Evolutionary conservation across 148 eudicot species (phyloP).

Genomic region (Camellia japonica): DNA sequence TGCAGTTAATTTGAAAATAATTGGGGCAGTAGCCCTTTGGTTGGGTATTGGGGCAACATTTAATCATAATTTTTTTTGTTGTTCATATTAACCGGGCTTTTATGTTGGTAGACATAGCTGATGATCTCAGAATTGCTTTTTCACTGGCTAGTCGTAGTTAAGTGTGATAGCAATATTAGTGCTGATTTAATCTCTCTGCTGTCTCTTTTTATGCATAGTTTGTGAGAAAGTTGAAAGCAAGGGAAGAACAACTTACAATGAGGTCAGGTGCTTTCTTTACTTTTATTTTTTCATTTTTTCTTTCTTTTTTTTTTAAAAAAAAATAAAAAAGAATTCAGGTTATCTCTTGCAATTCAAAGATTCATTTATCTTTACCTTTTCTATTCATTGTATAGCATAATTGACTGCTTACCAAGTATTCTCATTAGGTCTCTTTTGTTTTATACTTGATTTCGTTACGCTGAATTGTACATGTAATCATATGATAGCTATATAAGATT

Average conservation of each 20-base stretch:
- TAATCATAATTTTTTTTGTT: background rate
- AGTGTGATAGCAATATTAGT: background rate
- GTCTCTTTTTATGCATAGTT: constrained; percentile 38
- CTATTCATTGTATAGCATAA: background rate
- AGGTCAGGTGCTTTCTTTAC: constrained; percentile 46
- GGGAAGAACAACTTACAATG: constrained; percentile 96
- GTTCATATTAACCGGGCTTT: background rate
- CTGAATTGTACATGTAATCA: background rate
- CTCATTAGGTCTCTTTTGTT: background rate
- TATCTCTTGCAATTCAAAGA: constrained; percentile 12
- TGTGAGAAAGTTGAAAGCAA: constrained; percentile 99
- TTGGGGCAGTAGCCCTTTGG: too few relatives aligned
- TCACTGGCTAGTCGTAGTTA: background rate
- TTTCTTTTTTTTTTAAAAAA: background rate
- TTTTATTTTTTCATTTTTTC: background rate
- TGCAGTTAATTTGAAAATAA: background rate
- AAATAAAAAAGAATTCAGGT: constrained; percentile 44
- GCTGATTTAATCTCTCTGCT: constrained; percentile 16
- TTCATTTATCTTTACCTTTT: constrained; percentile 3
- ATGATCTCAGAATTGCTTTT: background rate
- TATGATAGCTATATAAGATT: background rate
- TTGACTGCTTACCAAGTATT: background rate
- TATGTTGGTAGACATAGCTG: background rate
- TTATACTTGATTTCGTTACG: background rate
- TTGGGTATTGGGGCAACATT: too few relatives aligned